Evolutionary conservation across 225 moss, liverwort and hornwort species (phyloP).

Genomic region (Physcomitrium patens): DNA sequence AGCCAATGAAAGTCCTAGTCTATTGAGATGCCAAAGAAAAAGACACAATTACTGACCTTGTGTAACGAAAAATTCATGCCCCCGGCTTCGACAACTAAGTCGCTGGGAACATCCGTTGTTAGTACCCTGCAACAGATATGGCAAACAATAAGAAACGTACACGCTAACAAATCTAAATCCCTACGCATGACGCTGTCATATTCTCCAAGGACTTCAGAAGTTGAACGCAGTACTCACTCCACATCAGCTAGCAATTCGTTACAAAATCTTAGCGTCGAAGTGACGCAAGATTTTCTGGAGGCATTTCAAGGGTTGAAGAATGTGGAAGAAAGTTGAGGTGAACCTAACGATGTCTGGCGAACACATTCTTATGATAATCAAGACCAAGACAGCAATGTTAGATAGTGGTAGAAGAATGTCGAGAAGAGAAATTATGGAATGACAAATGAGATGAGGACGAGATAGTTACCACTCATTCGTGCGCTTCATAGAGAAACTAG

Average conservation of each 20-base stretch:
- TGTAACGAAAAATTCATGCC: conserved; percentile 97
- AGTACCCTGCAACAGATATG: conserved; percentile 72
- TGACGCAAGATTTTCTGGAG: neutral
- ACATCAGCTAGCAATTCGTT: too few species aligned
- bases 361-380: neutral
- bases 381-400: neutral
- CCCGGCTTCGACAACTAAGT: conserved; percentile 91
- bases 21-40: too few species aligned
- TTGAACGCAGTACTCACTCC: too few species aligned
- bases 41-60: conserved; percentile 58
- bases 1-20: neutral
- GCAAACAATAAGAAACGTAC: conserved; percentile 20
- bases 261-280: too few species aligned
- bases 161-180: conserved; percentile 3
- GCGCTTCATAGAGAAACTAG: conserved; percentile 96
- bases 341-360: neutral
- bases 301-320: too few species aligned
- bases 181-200: conserved; percentile 1
- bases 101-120: conserved; percentile 96
- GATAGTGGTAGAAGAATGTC: neutral
- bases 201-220: conserved; percentile 6
- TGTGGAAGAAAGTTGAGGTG: neutral
- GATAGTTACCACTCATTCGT: conserved; percentile 89
- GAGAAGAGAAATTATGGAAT: neutral
- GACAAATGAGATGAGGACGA: neutral